These are phyloP conservation scores for Scytalidium sp. DNA, from an alignment of 2,329 filamentous ascomycete genomes.

Conservation along the genomic window DNA sequence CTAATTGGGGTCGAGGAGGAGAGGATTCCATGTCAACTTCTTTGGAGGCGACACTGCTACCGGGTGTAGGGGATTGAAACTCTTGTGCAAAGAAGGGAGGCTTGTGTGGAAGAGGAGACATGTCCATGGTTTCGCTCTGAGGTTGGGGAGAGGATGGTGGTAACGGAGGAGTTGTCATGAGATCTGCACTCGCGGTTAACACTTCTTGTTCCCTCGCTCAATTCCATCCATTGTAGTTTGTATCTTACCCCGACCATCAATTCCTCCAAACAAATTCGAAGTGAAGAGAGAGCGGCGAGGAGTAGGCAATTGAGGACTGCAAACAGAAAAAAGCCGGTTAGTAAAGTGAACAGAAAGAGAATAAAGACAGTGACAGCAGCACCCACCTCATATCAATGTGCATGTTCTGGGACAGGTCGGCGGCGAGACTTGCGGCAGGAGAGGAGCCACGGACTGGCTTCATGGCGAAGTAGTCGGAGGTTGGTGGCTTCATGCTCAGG, in stretches of 20 bases:
- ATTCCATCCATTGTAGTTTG: constrained; percentile 24
- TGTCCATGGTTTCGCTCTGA: constrained; percentile 78
- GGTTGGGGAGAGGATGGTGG: constrained; percentile 78
- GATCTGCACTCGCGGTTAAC: constrained; percentile 49
- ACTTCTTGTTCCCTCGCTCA: constrained; percentile 28
- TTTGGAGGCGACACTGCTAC: constrained; percentile 32
- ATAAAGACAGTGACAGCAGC: constrained; percentile 20
- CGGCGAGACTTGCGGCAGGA: constrained; percentile 84
- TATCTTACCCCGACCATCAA: constrained; percentile 56
- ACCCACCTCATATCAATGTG: constrained; percentile 93
- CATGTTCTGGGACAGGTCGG: constrained; percentile 95
- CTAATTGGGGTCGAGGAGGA: constrained; percentile 45
- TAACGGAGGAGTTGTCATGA: constrained; percentile 79
- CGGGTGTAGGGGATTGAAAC: constrained; percentile 70
- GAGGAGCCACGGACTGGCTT: constrained; percentile 81
- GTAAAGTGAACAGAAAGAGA: not conserved
- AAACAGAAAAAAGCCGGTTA: constrained; percentile 9
- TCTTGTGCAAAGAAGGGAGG: constrained; percentile 63
- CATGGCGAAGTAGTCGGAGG: constrained; percentile 76
- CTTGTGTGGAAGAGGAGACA: constrained; percentile 92
- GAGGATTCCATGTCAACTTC: constrained; percentile 56
- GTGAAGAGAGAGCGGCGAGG: constrained; percentile 84
- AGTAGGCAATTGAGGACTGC: constrained; percentile 77
- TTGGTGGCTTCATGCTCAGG: constrained; percentile 66
- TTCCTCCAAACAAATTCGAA: constrained; percentile 59